Evolutionary conservation across 208 protist species (phyloP).

Genomic region (Wallacemonas sp.): DNA sequence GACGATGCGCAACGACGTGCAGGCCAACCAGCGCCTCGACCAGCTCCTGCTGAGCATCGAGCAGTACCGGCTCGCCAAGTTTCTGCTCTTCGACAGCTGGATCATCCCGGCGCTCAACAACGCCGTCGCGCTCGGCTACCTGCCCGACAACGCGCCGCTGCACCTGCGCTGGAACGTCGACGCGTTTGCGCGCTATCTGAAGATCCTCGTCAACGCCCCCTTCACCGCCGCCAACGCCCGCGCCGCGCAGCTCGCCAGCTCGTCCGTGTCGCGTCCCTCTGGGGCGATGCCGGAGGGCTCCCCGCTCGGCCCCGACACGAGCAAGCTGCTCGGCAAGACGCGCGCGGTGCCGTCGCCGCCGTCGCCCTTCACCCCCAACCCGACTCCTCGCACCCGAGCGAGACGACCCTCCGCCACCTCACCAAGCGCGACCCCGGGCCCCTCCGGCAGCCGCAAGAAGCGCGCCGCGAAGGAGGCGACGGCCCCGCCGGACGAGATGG

Average conservation of each 20-base stretch:
- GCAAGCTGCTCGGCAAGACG: not conserved
- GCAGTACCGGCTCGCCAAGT: conserved; percentile 76
- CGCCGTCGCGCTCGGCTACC: conserved; percentile 58
- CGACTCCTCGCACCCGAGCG: not conserved
- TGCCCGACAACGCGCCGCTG: conserved; percentile 60
- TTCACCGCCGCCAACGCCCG: conserved; percentile 33
- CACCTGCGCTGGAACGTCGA: conserved; percentile 90
- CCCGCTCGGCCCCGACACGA: too few species aligned
- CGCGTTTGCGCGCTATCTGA: conserved; percentile 88
- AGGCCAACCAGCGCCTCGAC: conserved; percentile 27
- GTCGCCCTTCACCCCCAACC: too few species aligned
- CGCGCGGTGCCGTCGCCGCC: not conserved
- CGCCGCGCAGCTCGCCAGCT: not conserved
- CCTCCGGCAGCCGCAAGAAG: conserved; percentile 2
- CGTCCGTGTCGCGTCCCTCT: too few species aligned
- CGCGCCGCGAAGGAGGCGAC: conserved; percentile 4
- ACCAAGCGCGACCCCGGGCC: not conserved
- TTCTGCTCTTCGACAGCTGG: conserved; percentile 90
- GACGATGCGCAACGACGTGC: conserved; percentile 25
- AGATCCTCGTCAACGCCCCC: conserved; percentile 81
- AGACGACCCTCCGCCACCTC: too few species aligned
- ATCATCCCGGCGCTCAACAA: conserved; percentile 86
- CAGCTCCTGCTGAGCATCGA: conserved; percentile 73
- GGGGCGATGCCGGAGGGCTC: too few species aligned
- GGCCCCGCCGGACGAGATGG: conserved; percentile 34